Base-by-base conservation (phyloP, 192 early-diverging fungal species). In the Coemansia sp. region DNA sequence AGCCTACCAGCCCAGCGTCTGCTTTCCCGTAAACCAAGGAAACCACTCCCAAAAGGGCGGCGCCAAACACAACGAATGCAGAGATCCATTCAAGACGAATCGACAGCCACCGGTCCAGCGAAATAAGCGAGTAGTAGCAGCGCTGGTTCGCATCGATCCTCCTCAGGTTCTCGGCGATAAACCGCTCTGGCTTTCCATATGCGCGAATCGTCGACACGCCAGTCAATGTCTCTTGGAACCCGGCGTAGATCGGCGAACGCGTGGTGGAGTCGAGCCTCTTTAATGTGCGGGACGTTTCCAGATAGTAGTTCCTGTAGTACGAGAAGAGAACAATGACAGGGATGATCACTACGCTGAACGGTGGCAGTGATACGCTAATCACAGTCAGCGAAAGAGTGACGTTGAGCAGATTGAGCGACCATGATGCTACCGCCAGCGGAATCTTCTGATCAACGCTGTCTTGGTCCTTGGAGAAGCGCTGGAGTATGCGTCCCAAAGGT, bases 381-480 rank as follows among this genome's bases (percentile, higher is more conserved):
- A 86, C 65, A 0, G 84, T 45, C 14, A 86, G 69, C 0, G 83
- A 82, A 9, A 83, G n/a, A n/a, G 80, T 54, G 8, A 83, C 66
- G n/a, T 73, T 76, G n/a, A 70, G 62, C 5, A 78, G 48, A 38
- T 41, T 76, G 19, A 67, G 67, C 53, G 86, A 81, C 48, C 83
- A 92, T 10, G 66, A 77, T 19, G 72, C 65, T 35, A 89, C 81
- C 15, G 78, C 71, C 33, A 83, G 63, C n/a, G 89, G 88, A 14
- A 92, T 74, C 17, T 83, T 73, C 65, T 93, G 90, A 61, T 94
- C 94, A 8, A 94, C 79, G 20, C 87, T 89, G 69, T 89, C 85
- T 65, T 91, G 86, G 68, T 97, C 95, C 66, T 92, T 94, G 50
- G 90, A 90, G 70, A 97, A 95, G 11, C 95, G 87, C 71, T 97